Base-by-base conservation (phyloP, 352 stramenopile genomes). In the Phytophthora kernoviae region DNA sequence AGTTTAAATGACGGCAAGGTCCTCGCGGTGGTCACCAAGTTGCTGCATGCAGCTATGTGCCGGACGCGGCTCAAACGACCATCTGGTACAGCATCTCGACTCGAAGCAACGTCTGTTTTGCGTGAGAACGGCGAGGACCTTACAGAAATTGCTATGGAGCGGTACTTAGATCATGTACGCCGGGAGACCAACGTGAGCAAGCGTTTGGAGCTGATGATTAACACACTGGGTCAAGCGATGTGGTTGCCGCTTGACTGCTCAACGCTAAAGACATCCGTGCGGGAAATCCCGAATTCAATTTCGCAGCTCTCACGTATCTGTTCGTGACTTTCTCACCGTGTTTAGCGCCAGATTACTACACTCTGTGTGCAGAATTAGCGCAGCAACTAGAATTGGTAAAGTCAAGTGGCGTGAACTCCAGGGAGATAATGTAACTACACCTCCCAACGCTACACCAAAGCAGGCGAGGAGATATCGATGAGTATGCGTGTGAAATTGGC, bases 61-160 rank as follows among this genome's bases (percentile, higher is more conserved):
- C 70, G 74, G 43, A 58, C 77, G 9, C 69, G 78, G 1, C 55
- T 75, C 4, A 77, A 63, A 57, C 59, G 74, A n/a, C 68, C 68
- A 30, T 17, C 66, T 17, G 51, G 54, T 27, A 41, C 44, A 8
- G 44, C 52, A 5, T 81, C 73, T 21, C 86, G 82, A 50, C 66
- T 88, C 32, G 79, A 90, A 59, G 66, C 67, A 0, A 70, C 77
- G 27, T 88, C 81, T 0, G 70, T 90, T 24, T 51, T 90, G 48
- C 81, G 84, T 15, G 84, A 93, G 44, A 93, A 91, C 57, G 81
- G 84, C 17, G 77, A 91, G 15, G 81, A 90, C n/a, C 63, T 93
- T 11, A 93, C 81, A 0, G 84, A 91, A 50, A 88, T 91, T 49
- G 74, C 70, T 3, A 84, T 88, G 70, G 84, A 89, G 52, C 65